Base-by-base conservation (phyloP, 768 basidiomycete genomes). In the Vararia minispora region DNA sequence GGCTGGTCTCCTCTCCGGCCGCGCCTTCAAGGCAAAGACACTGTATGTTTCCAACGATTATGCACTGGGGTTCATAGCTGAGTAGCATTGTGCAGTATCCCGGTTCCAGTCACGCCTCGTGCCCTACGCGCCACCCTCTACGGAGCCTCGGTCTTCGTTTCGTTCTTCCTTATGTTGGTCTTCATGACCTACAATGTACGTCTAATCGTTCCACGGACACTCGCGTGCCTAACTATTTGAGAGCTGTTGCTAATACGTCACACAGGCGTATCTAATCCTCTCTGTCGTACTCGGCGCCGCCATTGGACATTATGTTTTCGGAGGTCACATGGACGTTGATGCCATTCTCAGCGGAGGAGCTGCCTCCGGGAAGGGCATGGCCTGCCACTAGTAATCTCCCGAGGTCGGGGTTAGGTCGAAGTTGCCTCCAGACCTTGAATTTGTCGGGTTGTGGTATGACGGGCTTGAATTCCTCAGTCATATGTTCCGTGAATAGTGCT, bases 151-250 rank as follows among this genome's bases (percentile, higher is more conserved):
- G 75, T 89, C 16, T 79, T 80, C 57, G 57, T 89, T 42, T 85
- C 85, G 25, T 85, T 83, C 67, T 87, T 88, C 72, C 73, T 89
- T 54, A 95, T 95, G 90, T 65, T 95, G 41, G 78, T 94, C 28
- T 91, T 89, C 60, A 94, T 95, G 90, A 94, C 90, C 4, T 95
- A 92, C 62, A 95, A 95, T 48, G 87, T 89, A 42, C 52, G 84
- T 63, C 17, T 27, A 18, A n/a, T 36, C 22, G 16, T n/a, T 25
- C 31, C 23, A 23, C 14, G 2, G 14, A 28, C 20, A 28, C 25
- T 40, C 26, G n/a, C n/a, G n/a, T n/a, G n/a, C n/a, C n/a, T n/a
- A n/a, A n/a, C n/a, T n/a, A n/a, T n/a, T n/a, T n/a, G n/a, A n/a
- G n/a, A n/a, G n/a, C n/a, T n/a, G n/a, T n/a, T n/a, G n/a, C n/a